Percentiles rank a stretch among this genome's conserved stretches.
Evolutionary conservation across 352 stramenopile genomes (phyloP).

Genomic region (Elongisporangium anandrum): DNA sequence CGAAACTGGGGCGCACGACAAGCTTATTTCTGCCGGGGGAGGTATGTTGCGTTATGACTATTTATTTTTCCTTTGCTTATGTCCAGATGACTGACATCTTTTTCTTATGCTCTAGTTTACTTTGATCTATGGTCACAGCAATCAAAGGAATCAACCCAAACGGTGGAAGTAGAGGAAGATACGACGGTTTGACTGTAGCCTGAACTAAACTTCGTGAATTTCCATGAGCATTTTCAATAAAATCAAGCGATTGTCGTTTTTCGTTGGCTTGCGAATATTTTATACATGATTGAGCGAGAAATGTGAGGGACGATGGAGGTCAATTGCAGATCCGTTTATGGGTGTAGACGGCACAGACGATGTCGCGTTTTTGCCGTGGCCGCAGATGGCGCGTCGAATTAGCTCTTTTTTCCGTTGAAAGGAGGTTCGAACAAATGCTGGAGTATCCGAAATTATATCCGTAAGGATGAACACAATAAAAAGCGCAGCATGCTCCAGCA

Average conservation of each 20-base stretch:
- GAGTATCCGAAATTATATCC: slow-evolving; percentile 81
- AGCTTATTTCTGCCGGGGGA: slow-evolving; percentile 34
- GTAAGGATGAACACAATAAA: slow-evolving; percentile 73
- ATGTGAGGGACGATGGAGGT: not conserved
- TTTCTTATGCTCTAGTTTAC: slow-evolving; percentile 16
- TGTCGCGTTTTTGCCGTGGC: slow-evolving; percentile 36
- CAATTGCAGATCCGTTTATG: not conserved
- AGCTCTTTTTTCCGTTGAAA: slow-evolving; percentile 86
- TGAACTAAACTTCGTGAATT: no score
- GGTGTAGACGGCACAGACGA: slow-evolving; percentile 13
- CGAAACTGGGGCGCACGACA: slow-evolving; percentile 40
- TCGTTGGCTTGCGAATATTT: not conserved
- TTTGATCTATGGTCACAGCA: slow-evolving; percentile 37
- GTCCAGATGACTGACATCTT: slow-evolving; percentile 3
- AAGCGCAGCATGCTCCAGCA: slow-evolving; percentile 71
- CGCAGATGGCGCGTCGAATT: slow-evolving; percentile 79
- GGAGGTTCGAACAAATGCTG: slow-evolving; percentile 62
- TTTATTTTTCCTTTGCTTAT: not conserved
- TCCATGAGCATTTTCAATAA: not conserved
- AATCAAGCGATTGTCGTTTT: not conserved
- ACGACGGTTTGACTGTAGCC: not conserved
- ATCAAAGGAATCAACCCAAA: slow-evolving; percentile 6
- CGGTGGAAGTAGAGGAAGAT: not conserved
- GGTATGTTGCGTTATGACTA: slow-evolving; percentile 13
- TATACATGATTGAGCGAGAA: slow-evolving; percentile 1